A percentile compares a stretch with the other conserved stretches of the same genome.
Evolutionary conservation across 2,329 filamentous ascomycete species (phyloP).

Genomic region (Cytospora schulzeri): DNA sequence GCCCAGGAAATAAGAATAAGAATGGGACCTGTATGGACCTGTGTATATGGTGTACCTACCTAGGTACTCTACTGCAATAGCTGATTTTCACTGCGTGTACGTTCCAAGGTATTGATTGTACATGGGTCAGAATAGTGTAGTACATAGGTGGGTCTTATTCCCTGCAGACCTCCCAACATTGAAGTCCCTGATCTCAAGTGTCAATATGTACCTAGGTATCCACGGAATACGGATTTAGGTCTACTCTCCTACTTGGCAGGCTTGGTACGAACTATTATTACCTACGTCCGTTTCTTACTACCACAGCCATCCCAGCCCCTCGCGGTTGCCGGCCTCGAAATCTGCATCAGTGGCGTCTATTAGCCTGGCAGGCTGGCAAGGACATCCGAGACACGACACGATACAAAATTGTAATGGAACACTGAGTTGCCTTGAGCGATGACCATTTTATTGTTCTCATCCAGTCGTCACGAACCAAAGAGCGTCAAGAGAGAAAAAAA

Average conservation of each 20-base stretch:
- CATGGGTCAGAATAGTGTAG: too few species aligned
- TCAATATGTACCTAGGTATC: background rate
- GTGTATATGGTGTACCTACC: too few species aligned
- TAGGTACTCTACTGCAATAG: background rate
- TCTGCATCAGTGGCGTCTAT: slow-evolving; percentile 1
- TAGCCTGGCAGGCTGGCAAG: slow-evolving; percentile 3
- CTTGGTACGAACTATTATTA: background rate
- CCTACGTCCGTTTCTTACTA: background rate
- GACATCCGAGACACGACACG: slow-evolving; percentile 14
- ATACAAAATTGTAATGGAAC: background rate
- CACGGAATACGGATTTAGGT: background rate
- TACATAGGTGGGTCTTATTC: background rate
- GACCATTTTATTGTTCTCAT: slow-evolving; percentile 11
- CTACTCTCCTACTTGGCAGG: background rate
- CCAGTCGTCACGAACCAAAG: background rate
- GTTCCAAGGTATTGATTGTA: too few species aligned
- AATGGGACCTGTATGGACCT: background rate
- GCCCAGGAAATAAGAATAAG: background rate
- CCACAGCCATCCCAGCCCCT: background rate
- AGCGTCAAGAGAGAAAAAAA: too few species aligned
- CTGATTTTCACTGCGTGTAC: background rate
- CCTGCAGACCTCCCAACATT: background rate
- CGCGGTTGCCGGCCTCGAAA: background rate
- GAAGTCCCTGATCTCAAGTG: background rate
- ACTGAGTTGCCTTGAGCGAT: slow-evolving; percentile 15